Evolutionary conservation across 306 rosid species (phyloP).

Genomic region (Malus sieversii): DNA sequence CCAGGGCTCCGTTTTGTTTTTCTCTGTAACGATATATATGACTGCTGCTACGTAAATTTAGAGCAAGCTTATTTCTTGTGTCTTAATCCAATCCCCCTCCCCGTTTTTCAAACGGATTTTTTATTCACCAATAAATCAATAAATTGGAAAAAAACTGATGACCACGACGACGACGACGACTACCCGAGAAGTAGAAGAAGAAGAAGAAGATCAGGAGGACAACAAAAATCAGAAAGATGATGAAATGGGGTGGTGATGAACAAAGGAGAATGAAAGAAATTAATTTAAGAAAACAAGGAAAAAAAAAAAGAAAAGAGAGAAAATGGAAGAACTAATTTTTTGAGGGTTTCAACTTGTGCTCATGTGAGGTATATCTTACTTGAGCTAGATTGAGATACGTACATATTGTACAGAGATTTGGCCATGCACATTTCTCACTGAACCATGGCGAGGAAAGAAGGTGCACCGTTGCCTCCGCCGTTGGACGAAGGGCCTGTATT

Average conservation of each 20-base stretch:
- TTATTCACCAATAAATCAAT: slow-evolving; percentile 35
- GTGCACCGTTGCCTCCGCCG: slow-evolving; percentile 26
- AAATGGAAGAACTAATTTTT: not conserved
- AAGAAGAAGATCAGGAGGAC: not conserved
- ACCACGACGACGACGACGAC: not conserved
- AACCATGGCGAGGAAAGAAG: slow-evolving; percentile 39
- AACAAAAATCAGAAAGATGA: slow-evolving; percentile 1
- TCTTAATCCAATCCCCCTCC: slow-evolving; percentile 19
- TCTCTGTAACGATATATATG: not conserved
- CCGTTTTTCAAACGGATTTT: slow-evolving; percentile 13
- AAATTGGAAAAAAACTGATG: slow-evolving; percentile 8
- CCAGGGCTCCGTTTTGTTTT: slow-evolving; percentile 2
- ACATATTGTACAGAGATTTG: slow-evolving; percentile 18
- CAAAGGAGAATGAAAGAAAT: not conserved
- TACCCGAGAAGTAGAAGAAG: slow-evolving; percentile 3
- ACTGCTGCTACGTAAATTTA: slow-evolving; percentile 3
- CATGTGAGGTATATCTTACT: not conserved
- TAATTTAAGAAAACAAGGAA: not conserved
- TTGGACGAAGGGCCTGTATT: slow-evolving; percentile 18
- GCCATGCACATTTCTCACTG: slow-evolving; percentile 13
- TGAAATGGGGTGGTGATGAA: not conserved
- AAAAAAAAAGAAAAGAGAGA: not conserved
- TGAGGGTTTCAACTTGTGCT: slow-evolving; percentile 2
- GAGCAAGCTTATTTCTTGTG: slow-evolving; percentile 8
- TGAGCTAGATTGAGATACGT: slow-evolving; percentile 10